Conservation (phyloP, 345 rosid genomes). For the Rhizophora apiculata region DNA sequence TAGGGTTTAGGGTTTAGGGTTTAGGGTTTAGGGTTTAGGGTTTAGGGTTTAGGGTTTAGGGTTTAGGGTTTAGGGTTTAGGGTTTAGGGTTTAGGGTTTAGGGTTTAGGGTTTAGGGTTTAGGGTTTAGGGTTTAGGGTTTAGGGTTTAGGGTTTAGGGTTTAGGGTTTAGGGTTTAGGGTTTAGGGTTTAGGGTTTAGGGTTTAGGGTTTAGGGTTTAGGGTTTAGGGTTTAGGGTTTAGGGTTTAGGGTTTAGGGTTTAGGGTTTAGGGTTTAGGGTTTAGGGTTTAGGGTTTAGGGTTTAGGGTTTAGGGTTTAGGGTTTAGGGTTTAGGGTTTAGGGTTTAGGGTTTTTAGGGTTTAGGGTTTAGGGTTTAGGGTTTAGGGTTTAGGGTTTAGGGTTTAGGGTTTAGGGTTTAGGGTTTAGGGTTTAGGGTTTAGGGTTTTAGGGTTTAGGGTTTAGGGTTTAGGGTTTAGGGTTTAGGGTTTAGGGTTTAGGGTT, state of each 20-base stretch:
- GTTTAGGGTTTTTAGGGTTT: conserved; percentile 29
- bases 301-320: conserved; percentile 25
- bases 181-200: conserved; percentile 30
- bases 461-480: conserved; percentile 33
- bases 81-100: conserved; percentile 31
- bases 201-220: conserved; percentile 30
- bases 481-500: conserved; percentile 29
- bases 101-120: conserved; percentile 31
- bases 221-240: conserved; percentile 31
- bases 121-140: conserved; percentile 31
- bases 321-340: conserved; percentile 26
- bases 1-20: conserved; percentile 32
- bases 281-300: conserved; percentile 24
- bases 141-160: conserved; percentile 32
- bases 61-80: conserved; percentile 30
- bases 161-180: conserved; percentile 31
- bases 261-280: conserved; percentile 31
- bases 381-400: conserved; percentile 13
- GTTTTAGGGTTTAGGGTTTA: conserved; percentile 29
- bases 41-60: conserved; percentile 30
- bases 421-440: conserved; percentile 28
- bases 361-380: no score
- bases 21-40: conserved; percentile 31
- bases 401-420: conserved; percentile 27
- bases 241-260: conserved; percentile 31